A percentile compares a stretch with the other conserved stretches of the same genome.
Evolutionary conservation across 1,284 basidiomycete genomes (phyloP).

Genomic region (Apiotrichum laibachii): DNA sequence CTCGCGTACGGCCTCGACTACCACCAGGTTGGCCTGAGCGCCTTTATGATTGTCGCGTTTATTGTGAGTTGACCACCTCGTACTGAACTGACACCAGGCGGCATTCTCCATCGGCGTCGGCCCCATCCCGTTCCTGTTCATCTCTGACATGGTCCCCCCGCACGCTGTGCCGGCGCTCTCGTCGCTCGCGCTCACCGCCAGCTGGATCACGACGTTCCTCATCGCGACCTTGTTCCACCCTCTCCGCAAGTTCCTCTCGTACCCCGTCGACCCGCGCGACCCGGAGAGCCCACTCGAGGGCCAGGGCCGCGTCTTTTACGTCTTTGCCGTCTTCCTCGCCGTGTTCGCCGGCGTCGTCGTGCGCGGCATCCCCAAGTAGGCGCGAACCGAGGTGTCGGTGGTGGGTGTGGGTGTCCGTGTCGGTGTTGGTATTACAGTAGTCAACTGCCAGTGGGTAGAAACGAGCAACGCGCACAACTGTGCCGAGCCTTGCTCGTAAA

Average conservation of each 20-base stretch:
- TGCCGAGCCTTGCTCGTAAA: too few species aligned
- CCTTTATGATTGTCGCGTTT: conserved; percentile 74
- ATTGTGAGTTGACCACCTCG: conserved; percentile 59
- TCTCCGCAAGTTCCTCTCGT: conserved; percentile 64
- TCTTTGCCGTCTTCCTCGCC: conserved; percentile 59
- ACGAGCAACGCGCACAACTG: too few species aligned
- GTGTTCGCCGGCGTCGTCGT: conserved; percentile 29
- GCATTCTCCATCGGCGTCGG: conserved; percentile 88
- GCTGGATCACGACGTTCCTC: conserved; percentile 80
- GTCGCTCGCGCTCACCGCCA: conserved; percentile 75
- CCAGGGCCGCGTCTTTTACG: conserved; percentile 77
- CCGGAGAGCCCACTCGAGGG: conserved; percentile 53
- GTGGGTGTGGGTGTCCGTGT: too few species aligned
- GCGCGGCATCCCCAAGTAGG: conserved; percentile 24
- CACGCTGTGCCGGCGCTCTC: conserved; percentile 81
- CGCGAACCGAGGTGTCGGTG: too few species aligned
- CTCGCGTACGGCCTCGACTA: conserved; percentile 72
- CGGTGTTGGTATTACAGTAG: too few species aligned
- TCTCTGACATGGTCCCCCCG: conserved; percentile 80
- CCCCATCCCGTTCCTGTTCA: conserved; percentile 85
- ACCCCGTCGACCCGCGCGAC: conserved; percentile 31
- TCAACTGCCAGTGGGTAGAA: too few species aligned
- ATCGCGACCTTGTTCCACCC: conserved; percentile 80
- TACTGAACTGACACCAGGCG: conserved; percentile 50
- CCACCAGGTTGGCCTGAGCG: conserved; percentile 62